These are phyloP conservation scores for Mycena citricolor DNA, from an alignment of 1,284 basidiomycete genomes.

Conservation along the genomic window DNA sequence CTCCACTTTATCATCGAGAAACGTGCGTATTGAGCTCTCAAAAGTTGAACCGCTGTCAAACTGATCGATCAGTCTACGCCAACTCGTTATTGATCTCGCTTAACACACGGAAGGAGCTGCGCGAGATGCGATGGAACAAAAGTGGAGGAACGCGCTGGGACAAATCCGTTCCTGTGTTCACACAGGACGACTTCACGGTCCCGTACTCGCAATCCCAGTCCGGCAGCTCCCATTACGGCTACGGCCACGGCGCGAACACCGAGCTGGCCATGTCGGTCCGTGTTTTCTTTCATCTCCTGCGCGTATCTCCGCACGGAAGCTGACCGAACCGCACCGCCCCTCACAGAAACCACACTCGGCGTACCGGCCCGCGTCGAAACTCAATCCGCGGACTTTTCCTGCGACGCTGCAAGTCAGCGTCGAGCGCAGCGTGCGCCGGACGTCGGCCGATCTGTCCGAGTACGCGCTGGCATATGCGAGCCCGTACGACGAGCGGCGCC, in stretches of 20 bases:
- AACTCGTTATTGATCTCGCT: conserved; percentile 15
- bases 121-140: conserved; percentile 12
- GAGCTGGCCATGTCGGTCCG: background rate
- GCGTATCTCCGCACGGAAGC: too few relatives aligned
- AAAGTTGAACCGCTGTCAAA: background rate
- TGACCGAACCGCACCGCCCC: background rate
- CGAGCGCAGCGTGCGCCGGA: conserved; percentile 9
- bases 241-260: background rate
- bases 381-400: conserved; percentile 6
- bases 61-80: conserved; percentile 5
- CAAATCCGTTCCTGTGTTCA: background rate
- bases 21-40: conserved; percentile 5
- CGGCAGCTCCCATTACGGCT: background rate
- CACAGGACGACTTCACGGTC: conserved; percentile 1
- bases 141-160: too few relatives aligned
- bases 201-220: background rate
- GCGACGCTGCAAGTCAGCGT: conserved; percentile 11
- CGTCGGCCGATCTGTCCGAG: conserved; percentile 15
- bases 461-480: too few relatives aligned
- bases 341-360: background rate
- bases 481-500: too few relatives aligned
- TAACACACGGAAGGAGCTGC: conserved; percentile 14
- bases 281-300: background rate
- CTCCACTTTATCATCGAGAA: conserved; percentile 27
- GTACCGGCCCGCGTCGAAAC: conserved; percentile 11